Conservation (phyloP, 148 eudicot species). For the Rhododendron vialii region DNA sequence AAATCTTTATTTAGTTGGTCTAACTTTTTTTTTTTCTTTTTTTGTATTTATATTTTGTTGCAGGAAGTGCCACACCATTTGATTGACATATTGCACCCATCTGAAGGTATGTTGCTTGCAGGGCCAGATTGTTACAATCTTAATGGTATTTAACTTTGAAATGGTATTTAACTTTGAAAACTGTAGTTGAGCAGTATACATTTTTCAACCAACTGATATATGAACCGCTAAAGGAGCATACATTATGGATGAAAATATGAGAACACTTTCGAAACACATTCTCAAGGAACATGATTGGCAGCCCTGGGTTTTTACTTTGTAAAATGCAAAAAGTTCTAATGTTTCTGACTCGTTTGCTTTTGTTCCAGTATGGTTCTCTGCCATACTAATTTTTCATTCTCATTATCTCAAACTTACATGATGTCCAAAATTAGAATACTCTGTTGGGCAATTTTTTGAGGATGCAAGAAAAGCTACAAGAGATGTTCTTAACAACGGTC, state of each 20-base stretch:
- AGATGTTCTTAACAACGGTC: slow-evolving; percentile 68
- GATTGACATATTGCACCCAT: slow-evolving; percentile 56
- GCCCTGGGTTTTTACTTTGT: background rate
- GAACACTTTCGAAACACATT: background rate
- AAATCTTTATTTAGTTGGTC: background rate
- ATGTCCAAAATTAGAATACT: slow-evolving; percentile 48
- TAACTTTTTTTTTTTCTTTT: background rate
- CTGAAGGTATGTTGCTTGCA: background rate
- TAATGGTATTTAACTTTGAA: background rate
- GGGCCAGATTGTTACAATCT: background rate
- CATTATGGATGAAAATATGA: background rate
- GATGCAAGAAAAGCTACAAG: slow-evolving; percentile 84
- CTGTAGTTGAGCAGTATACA: background rate
- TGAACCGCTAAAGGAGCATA: background rate
- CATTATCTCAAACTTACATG: background rate
- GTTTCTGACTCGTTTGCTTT: background rate
- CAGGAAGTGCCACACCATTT: slow-evolving; percentile 96
- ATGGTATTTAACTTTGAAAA: background rate
- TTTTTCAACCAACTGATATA: background rate
- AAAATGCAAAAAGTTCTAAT: background rate
- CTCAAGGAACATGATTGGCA: background rate
- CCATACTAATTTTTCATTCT: background rate
- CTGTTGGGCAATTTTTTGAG: slow-evolving; percentile 84
- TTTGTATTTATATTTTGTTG: background rate
- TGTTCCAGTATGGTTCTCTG: background rate